These are phyloP conservation scores for Noccaea caerulescens DNA, from an alignment of 345 rosid genomes.

Conservation along the genomic window DNA sequence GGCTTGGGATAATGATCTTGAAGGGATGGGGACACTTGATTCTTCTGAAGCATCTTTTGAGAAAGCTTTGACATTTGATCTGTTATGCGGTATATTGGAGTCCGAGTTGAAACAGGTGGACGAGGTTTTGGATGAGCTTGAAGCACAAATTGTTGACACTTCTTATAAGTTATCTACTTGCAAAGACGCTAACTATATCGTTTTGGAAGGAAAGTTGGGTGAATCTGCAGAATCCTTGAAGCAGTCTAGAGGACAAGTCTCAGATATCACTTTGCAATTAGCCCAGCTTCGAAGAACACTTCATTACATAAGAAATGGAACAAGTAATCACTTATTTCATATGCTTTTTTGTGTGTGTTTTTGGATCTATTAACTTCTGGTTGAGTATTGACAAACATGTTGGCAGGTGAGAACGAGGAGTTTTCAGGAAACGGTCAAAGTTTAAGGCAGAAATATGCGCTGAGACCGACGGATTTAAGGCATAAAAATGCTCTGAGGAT, in stretches of 20 bases:
- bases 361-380: constrained; percentile 26
- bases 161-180: constrained; percentile 65
- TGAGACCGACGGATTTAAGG: constrained; percentile 55
- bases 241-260: constrained; percentile 60
- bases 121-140: constrained; percentile 61
- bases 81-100: constrained; percentile 72
- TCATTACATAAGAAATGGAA: constrained; percentile 58
- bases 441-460: constrained; percentile 45
- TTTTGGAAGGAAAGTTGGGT: constrained; percentile 62
- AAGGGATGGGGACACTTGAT: constrained; percentile 49
- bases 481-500: constrained; percentile 66
- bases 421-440: constrained; percentile 51
- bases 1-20: constrained; percentile 66
- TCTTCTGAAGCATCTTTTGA: constrained; percentile 55
- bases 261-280: constrained; percentile 72
- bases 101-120: constrained; percentile 81
- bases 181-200: constrained; percentile 46
- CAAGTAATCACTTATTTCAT: constrained; percentile 44
- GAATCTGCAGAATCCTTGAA: constrained; percentile 65
- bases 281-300: constrained; percentile 61
- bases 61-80: constrained; percentile 75
- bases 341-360: not conserved
- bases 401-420: constrained; percentile 60
- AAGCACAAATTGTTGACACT: constrained; percentile 65
- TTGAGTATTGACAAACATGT: constrained; percentile 26